Evolutionary conservation across 768 basidiomycete genomes (phyloP), one percentile per base, ranked within the genome.

Genomic region (Tylopilus rubrobrunneus): DNA sequence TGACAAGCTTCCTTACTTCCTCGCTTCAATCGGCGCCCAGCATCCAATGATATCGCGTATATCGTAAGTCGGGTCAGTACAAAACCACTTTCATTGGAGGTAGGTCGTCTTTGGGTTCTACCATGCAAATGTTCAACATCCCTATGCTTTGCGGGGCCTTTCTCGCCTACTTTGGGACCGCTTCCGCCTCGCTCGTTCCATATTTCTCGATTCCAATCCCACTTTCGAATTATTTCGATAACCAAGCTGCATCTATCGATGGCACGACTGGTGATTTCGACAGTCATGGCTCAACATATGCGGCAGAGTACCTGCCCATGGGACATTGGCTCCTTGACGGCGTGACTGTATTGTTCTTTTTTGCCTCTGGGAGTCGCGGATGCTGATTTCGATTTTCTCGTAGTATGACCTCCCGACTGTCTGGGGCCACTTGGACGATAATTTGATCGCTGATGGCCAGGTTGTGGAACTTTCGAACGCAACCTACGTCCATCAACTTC

Each of bases 381-480:
- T 23, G 37, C 27, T 51, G 39, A 49, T 36, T 40, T 14, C n/a
- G 2, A 7, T 31, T 33, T 5, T 14, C 7, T 19, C 17, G 17
- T 43, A 79, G 76, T 80, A 78, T 48, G 69, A 71, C 39, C 63
- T 79, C 19, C 78, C 78, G n/a, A 45, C 60, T 31, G 9, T 48
- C 60, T 1, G 78, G 79, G 77, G 77, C 75, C 19, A 37, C 43
- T 7, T 59, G 52, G 41, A 66, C 17, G 79, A 82, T 56, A 82
- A 82, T 51, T 65, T 79, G 23, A 60, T 81, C 27, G 70, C 77
- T 12, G 53, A 72, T 7, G 71, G 73, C 2, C 80, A 82, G 53
- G 62, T 73, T 4, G 47, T 82, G 11, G 53, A 64, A 7, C 63
- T 19, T 49, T 61, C 8, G 47, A 31, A 62, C 0, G 62, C 67